Base-by-base conservation (phyloP, 2,329 filamentous ascomycete species). In the Pezicula neosporulosa region DNA sequence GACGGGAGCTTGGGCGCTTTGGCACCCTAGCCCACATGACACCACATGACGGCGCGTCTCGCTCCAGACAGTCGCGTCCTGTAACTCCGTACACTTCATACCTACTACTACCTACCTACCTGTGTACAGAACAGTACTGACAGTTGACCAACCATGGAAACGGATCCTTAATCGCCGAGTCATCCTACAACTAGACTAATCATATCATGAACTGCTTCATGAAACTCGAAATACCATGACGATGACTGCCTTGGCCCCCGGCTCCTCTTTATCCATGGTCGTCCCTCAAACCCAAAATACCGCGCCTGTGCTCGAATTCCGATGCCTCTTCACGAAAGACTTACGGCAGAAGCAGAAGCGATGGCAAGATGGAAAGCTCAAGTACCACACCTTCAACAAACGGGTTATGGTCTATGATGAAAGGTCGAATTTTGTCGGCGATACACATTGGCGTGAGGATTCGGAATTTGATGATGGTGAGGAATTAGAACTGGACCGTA, bases 301-400 rank as follows among this genome's bases (percentile, higher is more conserved):
- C 61, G 87, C 85, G 18, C 90, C 91, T 0, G 90, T 97, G 37
- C 75, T 88, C 64, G 90, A 95, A 64, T 95, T 87, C 68, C 79
- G 82, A 55, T 97, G 92, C 67, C 83, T 97, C 4, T 97, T 89
- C 70, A 95, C 91, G 2, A 83, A 89, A 65, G 92, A 97, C 65
- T 68, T 96, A 39, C 83, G 85, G 47, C 84, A 89, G 50, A 97
- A 97, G 72, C 85, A 90, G 60, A 97, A 97, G 68, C 78, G 89
- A 54, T 97, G 92, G 92, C 90, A 96, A 63, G 92, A 97, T 85
- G 92, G 93, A 35, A 84, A 84, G 47, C 80, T 97, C 55, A 88
- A 87, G 57, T 96, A 87, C 58, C 92, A 97, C 65, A 87, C 88
- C 1, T 96, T 96, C 80, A 97, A 97, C 72, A 89, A 85, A 65